Conservation (phyloP, 257 asterid genomes). For the Striga asiatica region DNA sequence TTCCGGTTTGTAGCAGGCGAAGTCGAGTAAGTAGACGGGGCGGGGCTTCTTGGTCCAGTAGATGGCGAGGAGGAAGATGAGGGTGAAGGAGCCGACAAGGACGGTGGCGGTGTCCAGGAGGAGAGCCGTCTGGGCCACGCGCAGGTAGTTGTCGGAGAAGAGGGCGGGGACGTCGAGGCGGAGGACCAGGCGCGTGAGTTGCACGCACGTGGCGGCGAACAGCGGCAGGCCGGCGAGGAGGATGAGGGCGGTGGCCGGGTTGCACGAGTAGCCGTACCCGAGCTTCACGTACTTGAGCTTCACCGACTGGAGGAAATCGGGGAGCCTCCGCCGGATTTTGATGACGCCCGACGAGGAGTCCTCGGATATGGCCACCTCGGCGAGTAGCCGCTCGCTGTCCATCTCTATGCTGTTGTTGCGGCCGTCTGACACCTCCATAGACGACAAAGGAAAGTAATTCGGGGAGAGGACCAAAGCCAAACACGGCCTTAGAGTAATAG, state of each 20-base stretch:
- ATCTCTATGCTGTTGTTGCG: constrained; percentile 25
- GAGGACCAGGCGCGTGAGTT: constrained; percentile 19
- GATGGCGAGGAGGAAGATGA: constrained; percentile 31
- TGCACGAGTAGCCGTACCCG: constrained; percentile 61
- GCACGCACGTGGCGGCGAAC: constrained; percentile 16
- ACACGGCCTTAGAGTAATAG: no score
- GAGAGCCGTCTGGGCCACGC: constrained; percentile 16
- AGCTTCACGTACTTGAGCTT: constrained; percentile 57
- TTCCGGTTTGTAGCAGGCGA: constrained; percentile 48
- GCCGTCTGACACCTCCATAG: not conserved
- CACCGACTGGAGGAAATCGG: constrained; percentile 43
- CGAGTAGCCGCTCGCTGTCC: constrained; percentile 34
- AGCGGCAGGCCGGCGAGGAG: constrained; percentile 23
- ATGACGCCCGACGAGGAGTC: constrained; percentile 38
- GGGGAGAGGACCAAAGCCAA: no score
- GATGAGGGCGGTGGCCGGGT: constrained; percentile 33
- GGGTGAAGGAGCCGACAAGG: constrained; percentile 16
- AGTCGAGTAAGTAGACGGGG: constrained; percentile 36
- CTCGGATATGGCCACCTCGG: constrained; percentile 33
- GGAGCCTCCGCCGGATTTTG: constrained; percentile 29
- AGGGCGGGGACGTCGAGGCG: constrained; percentile 2
- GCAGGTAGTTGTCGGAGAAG: constrained; percentile 17
- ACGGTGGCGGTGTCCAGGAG: constrained; percentile 35
- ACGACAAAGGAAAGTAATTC: not conserved
- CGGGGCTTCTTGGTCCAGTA: constrained; percentile 43